phyloP scores from a whole-genome alignment of 164 flowering plant genomes.

The Taxillus chinensis region DNA sequence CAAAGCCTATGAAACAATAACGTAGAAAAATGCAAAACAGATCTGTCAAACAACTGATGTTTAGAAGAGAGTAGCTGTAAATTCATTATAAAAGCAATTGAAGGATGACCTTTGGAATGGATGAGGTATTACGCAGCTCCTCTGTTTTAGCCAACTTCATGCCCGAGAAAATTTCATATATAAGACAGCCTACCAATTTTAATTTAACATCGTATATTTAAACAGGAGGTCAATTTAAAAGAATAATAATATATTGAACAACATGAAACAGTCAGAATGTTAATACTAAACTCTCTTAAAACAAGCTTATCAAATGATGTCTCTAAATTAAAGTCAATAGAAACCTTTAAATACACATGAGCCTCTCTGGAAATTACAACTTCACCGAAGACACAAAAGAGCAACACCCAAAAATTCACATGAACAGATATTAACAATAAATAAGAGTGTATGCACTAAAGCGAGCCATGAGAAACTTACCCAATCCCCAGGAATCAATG shows the following conservation, averaged over 20 bases:
- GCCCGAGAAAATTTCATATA: slow-evolving; percentile 87
- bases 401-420: not conserved
- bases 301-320: no score
- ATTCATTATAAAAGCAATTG: not conserved
- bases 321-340: no score
- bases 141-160: slow-evolving; percentile 72
- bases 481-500: slow-evolving; percentile 98
- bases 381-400: not conserved
- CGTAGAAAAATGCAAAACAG: slow-evolving; percentile 27
- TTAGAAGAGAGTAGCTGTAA: not conserved
- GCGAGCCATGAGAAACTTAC: slow-evolving; percentile 29
- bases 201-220: no score
- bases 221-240: no score
- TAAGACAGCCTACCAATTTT: slow-evolving; percentile 66
- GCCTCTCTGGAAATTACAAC: no score
- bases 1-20: slow-evolving; percentile 79
- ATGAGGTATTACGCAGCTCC: slow-evolving; percentile 68
- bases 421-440: not conserved
- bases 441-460: not conserved
- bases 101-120: slow-evolving; percentile 72
- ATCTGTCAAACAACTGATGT: slow-evolving; percentile 3
- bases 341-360: no score
- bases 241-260: no score
- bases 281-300: no score
- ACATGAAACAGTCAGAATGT: no score